Evolutionary conservation across 495 filamentous ascomycete species (phyloP).

Genomic region (Pseudoneurospora amorphoporcata): DNA sequence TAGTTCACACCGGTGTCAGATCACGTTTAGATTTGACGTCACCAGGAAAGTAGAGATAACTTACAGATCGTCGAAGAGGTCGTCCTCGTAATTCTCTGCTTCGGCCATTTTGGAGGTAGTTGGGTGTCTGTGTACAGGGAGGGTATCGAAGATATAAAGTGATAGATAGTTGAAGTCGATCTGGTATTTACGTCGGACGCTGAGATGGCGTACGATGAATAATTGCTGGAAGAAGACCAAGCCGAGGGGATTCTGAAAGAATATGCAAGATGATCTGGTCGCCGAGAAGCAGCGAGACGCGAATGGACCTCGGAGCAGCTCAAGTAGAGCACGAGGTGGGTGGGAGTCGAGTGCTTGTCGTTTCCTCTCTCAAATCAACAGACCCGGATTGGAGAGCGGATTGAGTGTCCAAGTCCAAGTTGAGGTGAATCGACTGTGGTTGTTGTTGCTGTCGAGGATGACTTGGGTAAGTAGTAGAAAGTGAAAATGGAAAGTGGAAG

Average conservation of each 20-base stretch:
- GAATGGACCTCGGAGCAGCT: neutral
- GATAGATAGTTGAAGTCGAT: neutral
- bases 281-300: neutral
- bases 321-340: neutral
- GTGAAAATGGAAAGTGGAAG: neutral
- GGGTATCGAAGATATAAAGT: neutral
- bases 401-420: neutral
- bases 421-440: neutral
- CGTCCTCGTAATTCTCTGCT: slow-evolving; percentile 85
- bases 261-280: neutral
- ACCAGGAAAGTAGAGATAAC: slow-evolving; percentile 20
- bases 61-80: slow-evolving; percentile 97
- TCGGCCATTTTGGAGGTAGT: slow-evolving; percentile 56
- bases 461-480: neutral
- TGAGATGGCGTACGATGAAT: neutral
- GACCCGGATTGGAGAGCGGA: neutral
- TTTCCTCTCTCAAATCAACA: neutral
- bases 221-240: neutral
- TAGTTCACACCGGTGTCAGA: slow-evolving; percentile 24
- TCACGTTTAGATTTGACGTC: neutral
- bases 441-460: neutral
- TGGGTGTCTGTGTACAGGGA: neutral
- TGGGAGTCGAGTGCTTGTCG: neutral
- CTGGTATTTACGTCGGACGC: neutral
- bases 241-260: neutral